Base-by-base conservation (phyloP, 2,329 filamentous ascomycete genomes). In the Fusarium siculi region DNA sequence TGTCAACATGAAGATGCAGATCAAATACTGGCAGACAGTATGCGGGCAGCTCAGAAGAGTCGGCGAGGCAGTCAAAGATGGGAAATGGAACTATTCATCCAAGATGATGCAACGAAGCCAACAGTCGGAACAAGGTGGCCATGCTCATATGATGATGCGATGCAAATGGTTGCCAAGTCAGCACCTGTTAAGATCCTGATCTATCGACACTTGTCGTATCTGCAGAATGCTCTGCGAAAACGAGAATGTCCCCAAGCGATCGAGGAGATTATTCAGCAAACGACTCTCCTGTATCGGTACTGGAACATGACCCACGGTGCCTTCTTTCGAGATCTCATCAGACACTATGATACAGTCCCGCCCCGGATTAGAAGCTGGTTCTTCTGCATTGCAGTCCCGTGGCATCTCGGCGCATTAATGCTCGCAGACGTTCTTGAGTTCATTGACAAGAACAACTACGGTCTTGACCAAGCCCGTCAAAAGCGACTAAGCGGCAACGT, bases 91-190 rank as follows among this genome's bases (percentile, higher is more conserved):
- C 2, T 49, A 0, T 57, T 57, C 3, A 57, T 57, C 2, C 54
- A 57, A 37, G 54, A 57, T 7, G 54, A 57, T 36, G 40, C 54
- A 0, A 12, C 54, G 2, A 57, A 57, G 5, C 54, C 54, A n/a
- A 57, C n/a, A 10, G 23, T 57, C 4, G 40, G 42, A n/a, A 49
- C 54, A 9, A 4, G 54, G 1, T 57, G 54, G 54, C 54, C 54
- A 1, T 57, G 54, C 6, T 36, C 54, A 4, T 57, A 57, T 18
- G 54, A 57, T 1, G 54, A 57, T 2, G 54, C 54, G 0, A 57
- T 57, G 54, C 40, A 57, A 6, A 57, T 47, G 30, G 40, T 57
- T 6, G 40, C 54, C 23, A 57, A 49, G 23, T 57, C 54, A 8
- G 54, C 54, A 1, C 54, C 54, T 0, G 54, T 57, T 2, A 57